phyloP scores from a whole-genome alignment of 192 early-diverging fungal species.

The Diversispora epigaea region DNA sequence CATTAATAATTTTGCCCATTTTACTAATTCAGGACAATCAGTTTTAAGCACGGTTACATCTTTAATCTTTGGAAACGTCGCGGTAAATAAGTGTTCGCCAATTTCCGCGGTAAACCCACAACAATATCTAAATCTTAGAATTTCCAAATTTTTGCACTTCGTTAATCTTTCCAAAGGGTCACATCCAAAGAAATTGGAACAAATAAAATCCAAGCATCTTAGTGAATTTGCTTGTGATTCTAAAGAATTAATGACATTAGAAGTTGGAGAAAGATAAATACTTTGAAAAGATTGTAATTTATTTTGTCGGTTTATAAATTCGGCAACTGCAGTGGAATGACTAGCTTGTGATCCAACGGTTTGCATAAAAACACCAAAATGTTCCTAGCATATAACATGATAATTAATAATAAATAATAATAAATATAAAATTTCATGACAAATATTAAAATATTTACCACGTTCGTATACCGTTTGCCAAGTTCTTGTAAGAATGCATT shows the following conservation, averaged over 20 bases:
- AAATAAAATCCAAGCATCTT: not conserved
- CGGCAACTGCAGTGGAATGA: not conserved
- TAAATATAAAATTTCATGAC: not conserved
- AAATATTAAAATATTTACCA: not conserved
- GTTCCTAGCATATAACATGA: not conserved
- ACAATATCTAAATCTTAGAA: conserved; percentile 2
- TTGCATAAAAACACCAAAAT: conserved; percentile 4
- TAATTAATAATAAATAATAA: not conserved
- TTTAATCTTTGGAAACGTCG: not conserved
- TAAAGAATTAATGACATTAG: not conserved
- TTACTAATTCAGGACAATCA: not conserved
- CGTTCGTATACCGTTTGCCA: too few relatives aligned
- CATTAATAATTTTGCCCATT: not conserved
- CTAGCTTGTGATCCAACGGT: not conserved
- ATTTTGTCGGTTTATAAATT: not conserved
- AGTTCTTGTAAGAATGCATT: too few relatives aligned
- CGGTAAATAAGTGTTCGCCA: not conserved
- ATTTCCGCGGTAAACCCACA: not conserved
- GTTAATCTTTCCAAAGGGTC: not conserved
- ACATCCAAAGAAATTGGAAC: not conserved
- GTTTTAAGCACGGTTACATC: not conserved
- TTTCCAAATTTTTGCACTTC: not conserved
- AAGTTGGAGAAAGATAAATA: not conserved
- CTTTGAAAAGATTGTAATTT: not conserved
- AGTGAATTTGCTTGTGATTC: not conserved